phyloP scores from a whole-genome alignment of 2,329 filamentous ascomycete species.

The Cordyceps fumosorosea region DNA sequence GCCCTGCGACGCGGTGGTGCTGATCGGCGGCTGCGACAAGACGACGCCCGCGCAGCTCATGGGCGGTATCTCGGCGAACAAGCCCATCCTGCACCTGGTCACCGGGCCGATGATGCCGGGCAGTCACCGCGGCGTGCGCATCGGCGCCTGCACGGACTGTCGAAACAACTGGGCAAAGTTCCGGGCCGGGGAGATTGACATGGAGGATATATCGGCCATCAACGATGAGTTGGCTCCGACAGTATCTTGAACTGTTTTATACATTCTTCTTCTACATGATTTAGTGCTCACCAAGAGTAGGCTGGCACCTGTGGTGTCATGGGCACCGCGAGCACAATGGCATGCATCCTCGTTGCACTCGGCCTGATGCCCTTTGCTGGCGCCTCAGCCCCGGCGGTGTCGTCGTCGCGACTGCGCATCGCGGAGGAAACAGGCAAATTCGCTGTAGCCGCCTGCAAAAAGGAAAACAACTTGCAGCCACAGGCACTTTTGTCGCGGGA shows the following conservation, averaged over 20 bases:
- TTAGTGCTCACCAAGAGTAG: conserved; percentile 20
- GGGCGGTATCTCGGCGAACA: conserved; percentile 69
- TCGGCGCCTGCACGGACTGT: conserved; percentile 71
- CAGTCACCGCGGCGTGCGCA: conserved; percentile 53
- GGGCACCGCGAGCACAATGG: conserved; percentile 90
- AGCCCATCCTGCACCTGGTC: conserved; percentile 60
- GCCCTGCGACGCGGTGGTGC: conserved; percentile 60
- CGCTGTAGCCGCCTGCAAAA: conserved; percentile 60
- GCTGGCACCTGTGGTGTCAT: conserved; percentile 82
- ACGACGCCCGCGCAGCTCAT: conserved; percentile 68
- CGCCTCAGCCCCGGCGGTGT: conserved; percentile 71
- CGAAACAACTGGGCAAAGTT: conserved; percentile 67
- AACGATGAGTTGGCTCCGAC: conserved; percentile 70
- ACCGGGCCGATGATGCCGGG: conserved; percentile 74
- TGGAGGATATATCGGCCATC: conserved; percentile 63
- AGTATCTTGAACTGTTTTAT: conserved; percentile 26
- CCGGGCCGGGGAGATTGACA: conserved; percentile 57
- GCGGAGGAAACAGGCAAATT: conserved; percentile 65
- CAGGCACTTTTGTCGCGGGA: conserved; percentile 64
- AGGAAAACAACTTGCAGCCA: conserved; percentile 61
- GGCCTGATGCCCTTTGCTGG: conserved; percentile 74
- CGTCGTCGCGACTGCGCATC: conserved; percentile 71
- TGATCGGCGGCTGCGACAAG: conserved; percentile 70
- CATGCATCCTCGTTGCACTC: conserved; percentile 73
- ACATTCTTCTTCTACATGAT: neutral